Percentiles rank a stretch among this genome's conserved stretches.
phyloP scores from a whole-genome alignment of 208 protist genomes.

The Acanthamoeba triangularis region DNA sequence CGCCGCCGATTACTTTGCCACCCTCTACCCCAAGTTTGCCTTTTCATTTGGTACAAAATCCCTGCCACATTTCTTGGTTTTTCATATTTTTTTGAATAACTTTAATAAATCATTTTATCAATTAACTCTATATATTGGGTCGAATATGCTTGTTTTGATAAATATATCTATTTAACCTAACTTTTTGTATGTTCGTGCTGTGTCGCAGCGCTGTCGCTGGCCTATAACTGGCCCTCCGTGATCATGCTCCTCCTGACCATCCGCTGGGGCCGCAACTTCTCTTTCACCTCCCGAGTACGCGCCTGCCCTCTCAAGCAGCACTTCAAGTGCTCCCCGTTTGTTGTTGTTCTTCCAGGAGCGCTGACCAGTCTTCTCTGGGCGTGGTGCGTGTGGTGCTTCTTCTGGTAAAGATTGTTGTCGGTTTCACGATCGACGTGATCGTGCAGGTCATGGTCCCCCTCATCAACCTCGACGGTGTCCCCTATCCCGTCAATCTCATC shows the following conservation, averaged over 20 bases:
- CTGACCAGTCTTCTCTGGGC: neutral
- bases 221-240: conserved; percentile 81
- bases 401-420: conserved; percentile 14
- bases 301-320: neutral
- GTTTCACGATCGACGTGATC: conserved; percentile 12
- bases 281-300: conserved; percentile 76
- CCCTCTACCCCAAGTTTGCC: conserved; percentile 69
- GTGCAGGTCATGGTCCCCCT: conserved; percentile 81
- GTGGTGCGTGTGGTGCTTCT: neutral
- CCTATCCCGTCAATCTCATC: conserved; percentile 33
- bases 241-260: conserved; percentile 80
- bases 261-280: conserved; percentile 74
- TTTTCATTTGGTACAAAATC: conserved; percentile 70
- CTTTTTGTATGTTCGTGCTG: too few relatives aligned
- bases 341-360: neutral
- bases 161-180: too few relatives aligned
- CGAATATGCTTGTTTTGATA: too few relatives aligned
- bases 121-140: too few relatives aligned
- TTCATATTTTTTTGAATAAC: too few relatives aligned
- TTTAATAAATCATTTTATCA: too few relatives aligned
- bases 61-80: neutral
- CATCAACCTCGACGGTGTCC: conserved; percentile 71
- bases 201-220: conserved; percentile 77
- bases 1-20: conserved; percentile 76
- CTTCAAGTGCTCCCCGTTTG: too few relatives aligned